A percentile compares a stretch with the other conserved stretches of the same genome.
Evolutionary conservation across 768 basidiomycete genomes (phyloP).

Genomic region (Clathrus columnatus): DNA sequence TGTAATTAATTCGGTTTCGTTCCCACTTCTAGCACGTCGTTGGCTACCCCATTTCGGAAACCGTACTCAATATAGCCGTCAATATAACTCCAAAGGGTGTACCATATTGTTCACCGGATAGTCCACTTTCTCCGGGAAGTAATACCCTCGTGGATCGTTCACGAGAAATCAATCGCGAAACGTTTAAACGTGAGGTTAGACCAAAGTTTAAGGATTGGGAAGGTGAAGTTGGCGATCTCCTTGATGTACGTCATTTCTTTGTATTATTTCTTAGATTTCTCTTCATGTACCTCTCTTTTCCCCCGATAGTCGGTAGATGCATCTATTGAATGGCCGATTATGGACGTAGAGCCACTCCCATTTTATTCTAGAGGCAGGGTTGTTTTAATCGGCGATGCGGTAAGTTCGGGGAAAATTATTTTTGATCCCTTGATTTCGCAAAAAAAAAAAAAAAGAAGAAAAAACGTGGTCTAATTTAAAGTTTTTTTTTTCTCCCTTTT

Average conservation of each 20-base stretch:
- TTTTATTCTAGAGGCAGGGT: constrained; percentile 32
- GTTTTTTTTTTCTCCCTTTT: neutral
- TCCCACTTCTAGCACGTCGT: constrained; percentile 39
- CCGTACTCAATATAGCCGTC: constrained; percentile 30
- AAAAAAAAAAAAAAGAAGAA: too few species aligned
- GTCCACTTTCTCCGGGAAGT: neutral
- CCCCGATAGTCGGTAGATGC: constrained; percentile 39
- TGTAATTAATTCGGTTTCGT: too few species aligned
- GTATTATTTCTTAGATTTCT: neutral
- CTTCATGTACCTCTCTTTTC: neutral
- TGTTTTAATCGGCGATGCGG: constrained; percentile 42
- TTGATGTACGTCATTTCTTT: constrained; percentile 35
- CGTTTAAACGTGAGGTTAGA: constrained; percentile 31
- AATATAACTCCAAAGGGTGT: neutral
- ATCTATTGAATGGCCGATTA: constrained; percentile 40
- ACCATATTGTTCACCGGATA: neutral
- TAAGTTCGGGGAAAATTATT: too few species aligned
- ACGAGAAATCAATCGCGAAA: neutral
- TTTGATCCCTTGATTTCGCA: too few species aligned
- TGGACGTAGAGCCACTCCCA: constrained; percentile 32
- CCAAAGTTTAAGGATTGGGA: constrained; percentile 45
- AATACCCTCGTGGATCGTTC: neutral
- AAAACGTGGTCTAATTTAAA: neutral
- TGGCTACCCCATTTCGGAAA: constrained; percentile 37
- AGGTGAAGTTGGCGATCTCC: constrained; percentile 45